These are phyloP conservation scores for Aspergillus glaucus DNA, from an alignment of 2,329 filamentous ascomycete species.

Conservation along the genomic window DNA sequence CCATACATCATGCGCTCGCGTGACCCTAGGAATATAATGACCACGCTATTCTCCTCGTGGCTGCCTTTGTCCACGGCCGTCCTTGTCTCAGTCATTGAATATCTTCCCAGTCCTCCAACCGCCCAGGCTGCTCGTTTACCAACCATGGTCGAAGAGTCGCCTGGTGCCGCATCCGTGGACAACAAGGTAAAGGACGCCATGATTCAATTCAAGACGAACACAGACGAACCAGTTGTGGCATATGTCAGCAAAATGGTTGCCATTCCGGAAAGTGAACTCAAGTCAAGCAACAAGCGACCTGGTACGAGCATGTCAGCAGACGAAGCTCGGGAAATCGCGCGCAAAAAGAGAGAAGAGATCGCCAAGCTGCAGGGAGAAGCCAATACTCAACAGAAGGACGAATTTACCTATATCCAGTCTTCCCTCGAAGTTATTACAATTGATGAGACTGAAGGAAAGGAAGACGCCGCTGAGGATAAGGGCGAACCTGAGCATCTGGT, in stretches of 20 bases:
- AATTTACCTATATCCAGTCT: constrained; percentile 52
- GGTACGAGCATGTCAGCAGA: constrained; percentile 71
- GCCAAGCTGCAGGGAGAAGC: constrained; percentile 66
- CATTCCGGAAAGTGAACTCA: constrained; percentile 83
- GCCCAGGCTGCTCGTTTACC: constrained; percentile 79
- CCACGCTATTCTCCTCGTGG: constrained; percentile 82
- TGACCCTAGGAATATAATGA: constrained; percentile 77
- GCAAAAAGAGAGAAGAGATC: constrained; percentile 83
- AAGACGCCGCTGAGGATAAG: constrained; percentile 44
- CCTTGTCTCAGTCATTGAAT: constrained; percentile 88
- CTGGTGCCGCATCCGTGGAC: constrained; percentile 67
- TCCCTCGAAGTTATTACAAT: constrained; percentile 58
- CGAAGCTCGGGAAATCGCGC: constrained; percentile 79
- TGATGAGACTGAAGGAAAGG: constrained; percentile 13
- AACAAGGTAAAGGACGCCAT: constrained; percentile 69
- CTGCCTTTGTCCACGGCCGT: constrained; percentile 86
- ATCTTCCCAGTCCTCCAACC: constrained; percentile 72
- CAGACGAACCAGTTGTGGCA: constrained; percentile 73
- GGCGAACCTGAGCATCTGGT: constrained; percentile 80
- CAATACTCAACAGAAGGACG: constrained; percentile 32
- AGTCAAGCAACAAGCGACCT: constrained; percentile 68
- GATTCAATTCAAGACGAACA: constrained; percentile 65
- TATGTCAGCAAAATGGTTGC: constrained; percentile 99
- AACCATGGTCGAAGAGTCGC: constrained; percentile 70
- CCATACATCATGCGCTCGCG: constrained; percentile 77